These are phyloP conservation scores for Aspergillus ostianus DNA, from an alignment of 495 filamentous ascomycete genomes.

Conservation along the genomic window DNA sequence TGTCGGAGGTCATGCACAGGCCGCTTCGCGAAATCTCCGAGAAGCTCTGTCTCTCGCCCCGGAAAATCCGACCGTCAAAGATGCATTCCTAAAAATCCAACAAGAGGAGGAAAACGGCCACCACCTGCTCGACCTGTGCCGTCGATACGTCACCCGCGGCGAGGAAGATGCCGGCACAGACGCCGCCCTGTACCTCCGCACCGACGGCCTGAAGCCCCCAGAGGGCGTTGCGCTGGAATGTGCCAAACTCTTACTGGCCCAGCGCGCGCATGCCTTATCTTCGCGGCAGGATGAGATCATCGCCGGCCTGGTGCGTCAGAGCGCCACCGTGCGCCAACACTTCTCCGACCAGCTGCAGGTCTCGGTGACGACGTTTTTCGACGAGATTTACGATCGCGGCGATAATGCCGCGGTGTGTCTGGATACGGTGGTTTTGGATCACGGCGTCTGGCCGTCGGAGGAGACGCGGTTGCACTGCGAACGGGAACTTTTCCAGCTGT, in stretches of 20 bases:
- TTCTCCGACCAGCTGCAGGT: conserved; percentile 50
- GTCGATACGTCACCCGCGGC: conserved; percentile 47
- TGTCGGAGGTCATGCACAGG: conserved; percentile 35
- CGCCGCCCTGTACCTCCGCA: conserved; percentile 52
- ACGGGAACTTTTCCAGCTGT: conserved; percentile 63
- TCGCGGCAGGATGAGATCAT: conserved; percentile 56
- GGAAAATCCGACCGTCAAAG: conserved; percentile 52
- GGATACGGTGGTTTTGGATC: conserved; percentile 55
- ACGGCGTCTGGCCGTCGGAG: conserved; percentile 55
- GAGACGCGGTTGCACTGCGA: conserved; percentile 48
- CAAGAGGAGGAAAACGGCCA: conserved; percentile 50
- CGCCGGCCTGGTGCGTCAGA: conserved; percentile 56
- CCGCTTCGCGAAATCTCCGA: conserved; percentile 56
- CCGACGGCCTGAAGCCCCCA: conserved; percentile 50
- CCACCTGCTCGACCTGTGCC: conserved; percentile 52
- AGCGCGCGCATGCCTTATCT: conserved; percentile 38
- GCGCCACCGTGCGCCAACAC: conserved; percentile 51
- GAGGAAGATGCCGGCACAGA: conserved; percentile 59
- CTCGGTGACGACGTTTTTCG: conserved; percentile 53
- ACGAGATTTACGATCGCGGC: conserved; percentile 58
- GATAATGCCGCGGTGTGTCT: conserved; percentile 59
- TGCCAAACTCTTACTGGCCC: conserved; percentile 51
- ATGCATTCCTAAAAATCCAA: conserved; percentile 50
- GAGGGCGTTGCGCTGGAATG: conserved; percentile 53
- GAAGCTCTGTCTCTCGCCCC: conserved; percentile 63